Percentiles rank a stretch among this genome's conserved stretches.
phyloP scores from a whole-genome alignment of 768 basidiomycete genomes.

The Rhizopogon vinicolor region DNA sequence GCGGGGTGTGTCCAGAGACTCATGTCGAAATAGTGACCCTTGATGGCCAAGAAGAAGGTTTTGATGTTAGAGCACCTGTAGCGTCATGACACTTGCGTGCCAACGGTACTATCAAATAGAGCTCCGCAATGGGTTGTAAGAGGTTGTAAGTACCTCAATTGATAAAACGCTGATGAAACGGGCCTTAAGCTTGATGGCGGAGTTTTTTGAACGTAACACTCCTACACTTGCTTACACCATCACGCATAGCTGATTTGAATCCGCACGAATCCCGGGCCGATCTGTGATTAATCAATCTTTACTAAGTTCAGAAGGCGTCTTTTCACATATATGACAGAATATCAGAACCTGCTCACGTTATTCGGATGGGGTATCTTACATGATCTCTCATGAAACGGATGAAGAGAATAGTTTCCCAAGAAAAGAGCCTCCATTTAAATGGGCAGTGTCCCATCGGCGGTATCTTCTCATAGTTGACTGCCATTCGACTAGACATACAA shows the following conservation, averaged over 20 bases:
- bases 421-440: slow-evolving; percentile 18
- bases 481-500: slow-evolving; percentile 38
- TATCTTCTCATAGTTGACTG: slow-evolving; percentile 39
- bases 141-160: too few relatives aligned
- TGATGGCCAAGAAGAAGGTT: too few relatives aligned
- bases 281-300: neutral
- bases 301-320: neutral
- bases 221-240: too few relatives aligned
- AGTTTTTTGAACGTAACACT: neutral
- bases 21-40: too few relatives aligned
- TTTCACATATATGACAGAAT: neutral
- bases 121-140: too few relatives aligned
- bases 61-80: too few relatives aligned
- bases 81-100: too few relatives aligned
- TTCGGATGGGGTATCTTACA: neutral
- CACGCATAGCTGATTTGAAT: too few relatives aligned
- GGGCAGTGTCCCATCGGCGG: slow-evolving; percentile 44
- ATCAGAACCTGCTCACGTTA: neutral
- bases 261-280: too few relatives aligned
- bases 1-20: too few relatives aligned
- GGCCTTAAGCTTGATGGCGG: neutral
- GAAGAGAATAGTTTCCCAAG: slow-evolving; percentile 42
- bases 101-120: too few relatives aligned
- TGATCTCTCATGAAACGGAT: slow-evolving; percentile 35
- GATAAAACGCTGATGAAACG: too few relatives aligned